Percentiles rank a stretch among this genome's conserved stretches.
Evolutionary conservation across 208 protist species (phyloP).

Genomic region (Phytomonas francai): DNA sequence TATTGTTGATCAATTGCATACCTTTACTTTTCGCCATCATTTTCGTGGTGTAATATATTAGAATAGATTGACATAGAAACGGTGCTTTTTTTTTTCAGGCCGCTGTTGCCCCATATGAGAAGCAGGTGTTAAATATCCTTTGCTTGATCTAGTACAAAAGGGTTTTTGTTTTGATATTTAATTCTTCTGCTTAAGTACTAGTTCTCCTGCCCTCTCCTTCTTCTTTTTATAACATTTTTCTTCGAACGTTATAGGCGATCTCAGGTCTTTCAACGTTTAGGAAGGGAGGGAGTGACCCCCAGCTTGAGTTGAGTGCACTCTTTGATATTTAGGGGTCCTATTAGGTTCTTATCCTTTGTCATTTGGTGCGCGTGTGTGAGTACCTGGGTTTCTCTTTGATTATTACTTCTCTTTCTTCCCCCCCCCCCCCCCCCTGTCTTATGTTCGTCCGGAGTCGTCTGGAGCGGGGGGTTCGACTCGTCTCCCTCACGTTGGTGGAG

Average conservation of each 20-base stretch:
- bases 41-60: background rate
- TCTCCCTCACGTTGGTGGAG: no score
- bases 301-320: background rate
- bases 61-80: constrained; percentile 2
- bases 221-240: constrained; percentile 1
- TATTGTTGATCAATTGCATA: no score
- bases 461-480: no score
- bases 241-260: background rate
- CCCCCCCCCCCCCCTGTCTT: no score
- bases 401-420: background rate
- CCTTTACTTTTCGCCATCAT: no score
- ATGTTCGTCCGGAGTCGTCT: no score
- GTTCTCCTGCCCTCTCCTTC: no score
- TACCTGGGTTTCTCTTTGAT: no score
- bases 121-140: background rate
- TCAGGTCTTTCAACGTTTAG: background rate
- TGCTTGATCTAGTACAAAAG: constrained; percentile 1
- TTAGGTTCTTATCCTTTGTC: background rate
- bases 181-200: no score
- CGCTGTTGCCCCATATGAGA: background rate
- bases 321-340: no score
- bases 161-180: background rate
- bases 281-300: background rate
- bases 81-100: no score
- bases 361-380: no score